These are phyloP conservation scores for Priceomyces fermenticarens DNA, from an alignment of 805 yeast species.

Conservation along the genomic window DNA sequence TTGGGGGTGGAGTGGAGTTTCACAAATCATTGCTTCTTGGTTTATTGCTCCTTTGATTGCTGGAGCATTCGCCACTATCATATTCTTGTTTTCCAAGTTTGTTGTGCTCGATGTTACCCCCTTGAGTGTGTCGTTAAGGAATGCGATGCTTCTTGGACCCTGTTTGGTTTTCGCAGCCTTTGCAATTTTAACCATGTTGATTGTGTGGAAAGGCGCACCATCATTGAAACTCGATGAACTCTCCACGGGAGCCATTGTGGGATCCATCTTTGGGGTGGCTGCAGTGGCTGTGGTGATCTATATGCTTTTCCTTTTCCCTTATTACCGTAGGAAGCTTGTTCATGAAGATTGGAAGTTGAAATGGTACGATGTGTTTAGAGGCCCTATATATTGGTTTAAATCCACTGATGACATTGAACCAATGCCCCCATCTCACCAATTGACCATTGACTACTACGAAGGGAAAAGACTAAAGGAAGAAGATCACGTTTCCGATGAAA, in stretches of 20 bases:
- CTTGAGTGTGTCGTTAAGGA: conserved; percentile 39
- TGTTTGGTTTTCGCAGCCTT: conserved; percentile 58
- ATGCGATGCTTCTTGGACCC: conserved; percentile 60
- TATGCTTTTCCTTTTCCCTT: conserved; percentile 56
- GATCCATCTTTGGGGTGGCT: conserved; percentile 64
- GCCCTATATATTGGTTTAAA: conserved; percentile 56
- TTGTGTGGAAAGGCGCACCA: conserved; percentile 82
- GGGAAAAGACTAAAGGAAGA: conserved; percentile 40
- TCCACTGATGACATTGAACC: conserved; percentile 62
- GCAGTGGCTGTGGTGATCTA: conserved; percentile 53
- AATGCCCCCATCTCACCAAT: conserved; percentile 53
- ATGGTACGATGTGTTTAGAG: conserved; percentile 53
- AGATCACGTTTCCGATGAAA: neutral
- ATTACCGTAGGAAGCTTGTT: conserved; percentile 56
- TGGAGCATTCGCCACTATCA: conserved; percentile 56
- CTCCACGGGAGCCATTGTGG: conserved; percentile 50
- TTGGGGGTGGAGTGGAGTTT: conserved; percentile 78
- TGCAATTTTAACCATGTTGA: conserved; percentile 66
- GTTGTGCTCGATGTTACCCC: conserved; percentile 58
- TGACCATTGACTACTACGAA: conserved; percentile 62
- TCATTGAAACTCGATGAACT: conserved; percentile 54
- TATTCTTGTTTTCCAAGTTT: conserved; percentile 59
- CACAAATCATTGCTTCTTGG: conserved; percentile 78
- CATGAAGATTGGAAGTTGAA: conserved; percentile 65
- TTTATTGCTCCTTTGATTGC: conserved; percentile 73